Evolutionary conservation across 305 asterid species (phyloP), one percentile per base, ranked within the genome.

Genomic region (Plantago coronopus): DNA sequence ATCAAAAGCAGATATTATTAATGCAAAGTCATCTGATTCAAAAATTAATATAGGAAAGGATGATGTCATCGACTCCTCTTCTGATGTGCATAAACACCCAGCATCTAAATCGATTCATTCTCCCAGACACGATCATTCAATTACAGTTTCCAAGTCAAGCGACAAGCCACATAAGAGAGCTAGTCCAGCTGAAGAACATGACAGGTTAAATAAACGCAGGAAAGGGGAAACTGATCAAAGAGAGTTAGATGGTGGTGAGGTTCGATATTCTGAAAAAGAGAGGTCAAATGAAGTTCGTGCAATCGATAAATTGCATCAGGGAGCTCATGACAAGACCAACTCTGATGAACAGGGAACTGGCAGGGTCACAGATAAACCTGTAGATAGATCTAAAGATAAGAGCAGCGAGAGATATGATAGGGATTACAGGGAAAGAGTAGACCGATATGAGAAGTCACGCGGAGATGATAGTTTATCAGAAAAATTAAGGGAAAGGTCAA

Each of bases 121-220:
- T 59, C 95, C 99, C 38, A 63, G 86, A 59, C 90, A 76, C 69
- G 98, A 91, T 37, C 75, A 72, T 72, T 57, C 81, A 3, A 9
- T 8, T 34, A 12, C 13, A 34, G 40, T 34, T 34, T 34, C 40
- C 40, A 94, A 81, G 69, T 69, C 89, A 54, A 68, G 62, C 50
- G 99, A 89, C 62, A 89, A 86, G 75, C 78, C 79, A 54, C 94
- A 82, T 68, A 94, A 87, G 80, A 80, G 99, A 73, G 73, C 82
- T 56, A 87, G 95, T 72, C 94, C 97, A 45, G 76, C 85, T 38
- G 97, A 87, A 69, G 96, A 90, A 42, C 83, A 74, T 18, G 96
- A 90, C 63, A 80, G 94, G 69, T 70, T 81, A 62, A 82, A 78
- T 73, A 94, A 94, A 77, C 96, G 96, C 29, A 83, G 96, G 18